Base-by-base conservation (phyloP, 108 stramenopile genomes). In the Discostella pseudostelligera region DNA sequence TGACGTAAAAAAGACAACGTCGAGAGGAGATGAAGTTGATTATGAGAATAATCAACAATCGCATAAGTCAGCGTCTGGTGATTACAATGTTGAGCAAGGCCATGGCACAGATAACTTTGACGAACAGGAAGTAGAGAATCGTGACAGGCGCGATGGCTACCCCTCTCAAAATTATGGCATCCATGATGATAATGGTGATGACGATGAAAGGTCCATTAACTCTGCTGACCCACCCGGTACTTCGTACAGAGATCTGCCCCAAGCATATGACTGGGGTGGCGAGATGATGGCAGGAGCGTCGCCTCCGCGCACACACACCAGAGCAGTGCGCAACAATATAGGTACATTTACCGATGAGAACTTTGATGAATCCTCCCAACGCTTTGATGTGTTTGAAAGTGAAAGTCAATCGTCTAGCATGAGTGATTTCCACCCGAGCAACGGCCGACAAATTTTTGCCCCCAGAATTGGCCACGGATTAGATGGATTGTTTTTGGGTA, bases 191-290 rank as follows among this genome's bases (percentile, higher is more conserved):
- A 50, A 60, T 51, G 48, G 60, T 51, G 67, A 54, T 36, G 47
- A 47, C 28, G 56, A 45, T 45, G 55, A 39, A 28, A 26, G 59
- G 19, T 64, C 62, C 24, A 48, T 64, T 24, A 63, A 63, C 42
- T 58, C 56, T 58, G 70, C 62, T 1, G 70, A 72, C 48, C 70
- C 70, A 2, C 70, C 70, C 19, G 70, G 70, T 24, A 48, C 39
- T 46, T 55, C 51, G 7, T 72, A 62, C 39, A 53, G 70, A 4
- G 70, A 64, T 63, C 57, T 63, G 36, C 62, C 55, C 36, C 56
- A 62, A 42, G n/a, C n/a, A n/a, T n/a, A n/a, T n/a, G n/a, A n/a
- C n/a, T n/a, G n/a, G n/a, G n/a, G n/a, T n/a, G n/a, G n/a, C n/a
- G n/a, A n/a, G n/a, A n/a, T n/a, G n/a, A n/a, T n/a, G n/a, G n/a